Conservation (phyloP, 1,139 yeast genomes). For the Yamadazyma diddensiae region DNA sequence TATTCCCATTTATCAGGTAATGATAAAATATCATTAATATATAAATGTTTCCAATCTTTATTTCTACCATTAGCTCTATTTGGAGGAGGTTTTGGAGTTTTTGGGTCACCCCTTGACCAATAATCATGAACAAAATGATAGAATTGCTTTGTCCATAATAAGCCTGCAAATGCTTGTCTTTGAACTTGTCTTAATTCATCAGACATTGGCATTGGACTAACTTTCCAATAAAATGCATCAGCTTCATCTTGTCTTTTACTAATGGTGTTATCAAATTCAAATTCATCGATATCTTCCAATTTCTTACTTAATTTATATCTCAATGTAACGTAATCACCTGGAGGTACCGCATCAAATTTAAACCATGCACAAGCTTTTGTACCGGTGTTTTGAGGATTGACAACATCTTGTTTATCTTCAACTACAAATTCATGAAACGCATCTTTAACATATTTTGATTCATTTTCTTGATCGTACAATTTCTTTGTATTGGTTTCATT, state of each 20-base stretch:
- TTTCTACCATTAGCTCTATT: conserved; percentile 84
- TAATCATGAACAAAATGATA: conserved; percentile 84
- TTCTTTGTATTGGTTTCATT: conserved; percentile 78
- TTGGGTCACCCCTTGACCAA: conserved; percentile 89
- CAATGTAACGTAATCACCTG: conserved; percentile 86
- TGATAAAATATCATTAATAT: conserved; percentile 84
- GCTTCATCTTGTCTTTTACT: conserved; percentile 84
- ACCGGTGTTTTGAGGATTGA: conserved; percentile 69
- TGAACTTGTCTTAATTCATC: conserved; percentile 83
- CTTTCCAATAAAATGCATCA: conserved; percentile 89
- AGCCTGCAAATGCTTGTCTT: conserved; percentile 93
- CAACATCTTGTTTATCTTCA: conserved; percentile 54
- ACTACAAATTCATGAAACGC: conserved; percentile 87
- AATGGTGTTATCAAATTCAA: conserved; percentile 69
- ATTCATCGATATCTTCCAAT: conserved; percentile 65
- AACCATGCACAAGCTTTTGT: conserved; percentile 72
- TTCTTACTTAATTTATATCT: conserved; percentile 67
- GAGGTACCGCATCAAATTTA: conserved; percentile 75
- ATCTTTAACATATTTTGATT: conserved; percentile 67
- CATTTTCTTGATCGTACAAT: conserved; percentile 63
- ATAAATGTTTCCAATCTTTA: conserved; percentile 85
- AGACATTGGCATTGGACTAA: conserved; percentile 81
- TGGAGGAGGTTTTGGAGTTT: conserved; percentile 70
- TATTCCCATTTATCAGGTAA: conserved; percentile 98
- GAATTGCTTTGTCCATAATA: conserved; percentile 93